Base-by-base conservation (phyloP, 1,284 basidiomycete genomes). In the Mycena sp. region DNA sequence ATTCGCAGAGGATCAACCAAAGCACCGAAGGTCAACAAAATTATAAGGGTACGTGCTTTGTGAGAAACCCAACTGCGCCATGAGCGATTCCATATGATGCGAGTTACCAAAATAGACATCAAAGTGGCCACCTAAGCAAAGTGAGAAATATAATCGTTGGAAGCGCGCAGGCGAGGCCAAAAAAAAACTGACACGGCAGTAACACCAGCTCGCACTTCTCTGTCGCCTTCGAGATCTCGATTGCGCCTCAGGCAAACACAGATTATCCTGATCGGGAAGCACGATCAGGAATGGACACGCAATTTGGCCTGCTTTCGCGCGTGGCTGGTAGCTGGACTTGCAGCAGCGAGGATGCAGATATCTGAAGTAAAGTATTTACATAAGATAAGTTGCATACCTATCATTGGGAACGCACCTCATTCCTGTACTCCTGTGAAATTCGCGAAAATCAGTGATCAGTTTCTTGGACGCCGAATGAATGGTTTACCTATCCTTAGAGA, bases 271-370 rank as follows among this genome's bases (percentile, higher is more conserved):
- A 19, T 68, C 64, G 21, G 71, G 64, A 2, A 70, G 65, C 40
- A 77, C 63, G 30, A 76, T 63, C 14, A 77, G 49, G 26, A 76
- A 52, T 1, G 74, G 74, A 46, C 67, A 71, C 23, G 41, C 41
- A 48, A 75, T 69, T 1, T 41, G 48, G 4, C 57, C 44, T 1
- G 73, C 72, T 11, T 49, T 67, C 4, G 63, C 48, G 16, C 63
- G 51, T 1, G 75, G 73, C 25, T 74, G 69, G 58, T 77, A 75
- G 38, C 64, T 30, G 61, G 4, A 73, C 29, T 56, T 71, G 63
- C 2, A 76, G 66, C 9, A 75, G 51, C 12, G 65, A 69, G 14
- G 75, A 76, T 4, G 74, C 74, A 6, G 72, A 59, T 25, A 71
- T 37, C 67, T 73, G 32, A n/a, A n/a, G n/a, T n/a, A n/a, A n/a